These are phyloP conservation scores for Annona squamosa DNA, from an alignment of 164 flowering plant genomes.

Conservation along the genomic window DNA sequence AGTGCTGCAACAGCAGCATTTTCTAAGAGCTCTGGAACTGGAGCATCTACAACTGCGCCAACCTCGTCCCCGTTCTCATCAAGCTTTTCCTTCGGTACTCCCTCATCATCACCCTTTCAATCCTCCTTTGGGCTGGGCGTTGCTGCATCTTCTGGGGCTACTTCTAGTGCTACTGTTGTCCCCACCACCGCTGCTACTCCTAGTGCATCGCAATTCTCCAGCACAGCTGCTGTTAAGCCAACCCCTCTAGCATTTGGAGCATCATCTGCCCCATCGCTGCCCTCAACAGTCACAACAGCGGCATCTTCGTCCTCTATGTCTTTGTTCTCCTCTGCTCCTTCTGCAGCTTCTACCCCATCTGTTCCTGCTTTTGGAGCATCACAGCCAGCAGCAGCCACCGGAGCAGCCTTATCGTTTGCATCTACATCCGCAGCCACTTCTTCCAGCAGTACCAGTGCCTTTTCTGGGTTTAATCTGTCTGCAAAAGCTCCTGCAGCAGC, in stretches of 20 bases:
- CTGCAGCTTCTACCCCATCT: slow-evolving; percentile 24
- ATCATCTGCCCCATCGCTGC: slow-evolving; percentile 28
- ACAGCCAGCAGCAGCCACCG: slow-evolving; percentile 17
- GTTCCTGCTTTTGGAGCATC: slow-evolving; percentile 16
- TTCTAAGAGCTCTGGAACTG: slow-evolving; percentile 14
- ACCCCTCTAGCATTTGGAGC: slow-evolving; percentile 22
- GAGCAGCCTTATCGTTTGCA: slow-evolving; percentile 2
- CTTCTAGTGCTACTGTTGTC: slow-evolving; percentile 11
- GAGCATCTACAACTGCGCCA: slow-evolving; percentile 18
- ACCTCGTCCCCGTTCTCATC: slow-evolving; percentile 23
- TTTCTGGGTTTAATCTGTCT: slow-evolving; percentile 35
- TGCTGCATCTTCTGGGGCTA: slow-evolving; percentile 16
- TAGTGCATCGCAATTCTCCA: slow-evolving; percentile 10
- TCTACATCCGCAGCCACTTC: slow-evolving; percentile 6
- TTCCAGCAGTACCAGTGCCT: slow-evolving; percentile 2
- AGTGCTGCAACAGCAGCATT: slow-evolving; percentile 15
- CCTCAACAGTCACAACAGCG: slow-evolving; percentile 33
- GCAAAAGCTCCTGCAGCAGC: slow-evolving; percentile 30
- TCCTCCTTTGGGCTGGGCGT: slow-evolving; percentile 22
- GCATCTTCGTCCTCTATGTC: slow-evolving; percentile 15
- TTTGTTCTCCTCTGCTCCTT: slow-evolving; percentile 14
- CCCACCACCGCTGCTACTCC: slow-evolving; percentile 16
- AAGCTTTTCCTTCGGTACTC: slow-evolving; percentile 39
- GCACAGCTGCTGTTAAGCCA: slow-evolving; percentile 21
- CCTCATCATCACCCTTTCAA: slow-evolving; percentile 23